Evolutionary conservation across 495 filamentous ascomycete species (phyloP).

Genomic region (Penicillium steckii): DNA sequence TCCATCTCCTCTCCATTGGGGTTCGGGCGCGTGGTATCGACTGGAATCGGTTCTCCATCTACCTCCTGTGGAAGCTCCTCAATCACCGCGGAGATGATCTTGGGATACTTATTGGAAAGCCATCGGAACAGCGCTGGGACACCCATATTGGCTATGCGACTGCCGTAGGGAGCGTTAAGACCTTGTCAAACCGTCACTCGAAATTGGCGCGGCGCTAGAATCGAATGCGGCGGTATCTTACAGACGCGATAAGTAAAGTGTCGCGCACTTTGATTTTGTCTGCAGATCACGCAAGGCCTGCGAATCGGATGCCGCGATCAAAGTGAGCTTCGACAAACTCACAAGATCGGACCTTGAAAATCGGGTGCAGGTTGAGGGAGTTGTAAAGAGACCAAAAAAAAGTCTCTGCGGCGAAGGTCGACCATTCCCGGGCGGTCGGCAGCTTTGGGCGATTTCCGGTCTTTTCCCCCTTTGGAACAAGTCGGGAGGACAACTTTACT

Average conservation of each 20-base stretch:
- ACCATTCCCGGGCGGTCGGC: slow-evolving; percentile 26
- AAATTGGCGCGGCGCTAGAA: slow-evolving; percentile 11
- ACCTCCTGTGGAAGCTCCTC: slow-evolving; percentile 79
- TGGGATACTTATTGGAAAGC: slow-evolving; percentile 93
- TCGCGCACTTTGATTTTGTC: neutral
- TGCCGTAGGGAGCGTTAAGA: slow-evolving; percentile 2
- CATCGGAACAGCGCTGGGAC: slow-evolving; percentile 91
- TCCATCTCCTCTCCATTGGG: slow-evolving; percentile 98
- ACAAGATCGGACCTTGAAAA: neutral
- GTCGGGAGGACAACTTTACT: slow-evolving; percentile 26
- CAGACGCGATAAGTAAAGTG: neutral
- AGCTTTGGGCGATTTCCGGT: slow-evolving; percentile 17
- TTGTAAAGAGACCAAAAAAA: slow-evolving; percentile 1
- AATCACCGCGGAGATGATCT: slow-evolving; percentile 87
- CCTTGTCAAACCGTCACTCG: slow-evolving; percentile 5
- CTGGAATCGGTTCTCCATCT: slow-evolving; percentile 76
- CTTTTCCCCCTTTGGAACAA: slow-evolving; percentile 16
- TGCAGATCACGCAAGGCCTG: neutral
- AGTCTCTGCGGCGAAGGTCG: slow-evolving; percentile 21
- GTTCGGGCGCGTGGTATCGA: slow-evolving; percentile 81
- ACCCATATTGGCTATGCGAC: slow-evolving; percentile 67
- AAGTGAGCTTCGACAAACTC: neutral
- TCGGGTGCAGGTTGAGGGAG: slow-evolving; percentile 16
- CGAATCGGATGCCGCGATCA: neutral
- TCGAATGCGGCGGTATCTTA: slow-evolving; percentile 6